These are phyloP conservation scores for Candida nonsorbophila DNA, from an alignment of 805 yeast species.

Conservation along the genomic window DNA sequence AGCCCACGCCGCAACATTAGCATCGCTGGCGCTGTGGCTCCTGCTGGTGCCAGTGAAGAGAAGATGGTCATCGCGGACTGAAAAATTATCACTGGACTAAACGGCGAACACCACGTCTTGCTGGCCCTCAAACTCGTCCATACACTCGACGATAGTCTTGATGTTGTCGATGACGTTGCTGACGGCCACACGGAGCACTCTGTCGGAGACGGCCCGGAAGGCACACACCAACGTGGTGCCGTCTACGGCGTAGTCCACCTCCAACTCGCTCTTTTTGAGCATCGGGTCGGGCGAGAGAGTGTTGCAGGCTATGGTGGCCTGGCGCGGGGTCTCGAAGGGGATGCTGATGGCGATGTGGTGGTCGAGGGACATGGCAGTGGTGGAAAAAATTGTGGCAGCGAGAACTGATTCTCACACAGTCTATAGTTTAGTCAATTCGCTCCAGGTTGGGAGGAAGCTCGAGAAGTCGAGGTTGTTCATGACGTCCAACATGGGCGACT, in stretches of 20 bases:
- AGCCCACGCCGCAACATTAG: too few species aligned
- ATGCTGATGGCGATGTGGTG: slow-evolving; percentile 35
- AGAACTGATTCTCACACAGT: too few species aligned
- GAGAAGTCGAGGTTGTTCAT: too few species aligned
- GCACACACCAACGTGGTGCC: slow-evolving; percentile 35
- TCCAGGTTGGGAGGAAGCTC: too few species aligned
- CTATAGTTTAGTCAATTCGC: too few species aligned
- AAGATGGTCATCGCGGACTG: too few species aligned
- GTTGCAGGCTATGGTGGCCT: slow-evolving; percentile 59
- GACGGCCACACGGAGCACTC: slow-evolving; percentile 79
- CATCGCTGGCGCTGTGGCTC: too few species aligned
- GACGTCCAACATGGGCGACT: too few species aligned
- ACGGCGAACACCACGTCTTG: slow-evolving; percentile 16
- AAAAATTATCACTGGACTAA: too few species aligned
- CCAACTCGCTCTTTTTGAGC: slow-evolving; percentile 63
- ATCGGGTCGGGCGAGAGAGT: slow-evolving; percentile 76
- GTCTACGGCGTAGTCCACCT: slow-evolving; percentile 36
- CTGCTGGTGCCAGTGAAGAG: too few species aligned
- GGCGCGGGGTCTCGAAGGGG: slow-evolving; percentile 57
- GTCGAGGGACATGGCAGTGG: slow-evolving; percentile 2
- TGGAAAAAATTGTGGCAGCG: too few species aligned
- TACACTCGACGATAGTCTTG: slow-evolving; percentile 72
- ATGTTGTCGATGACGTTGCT: slow-evolving; percentile 74
- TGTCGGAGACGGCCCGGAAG: slow-evolving; percentile 61
- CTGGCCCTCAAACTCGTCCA: slow-evolving; percentile 60